Conservation (phyloP, 768 basidiomycete genomes). For the Suillus subalutaceus region DNA sequence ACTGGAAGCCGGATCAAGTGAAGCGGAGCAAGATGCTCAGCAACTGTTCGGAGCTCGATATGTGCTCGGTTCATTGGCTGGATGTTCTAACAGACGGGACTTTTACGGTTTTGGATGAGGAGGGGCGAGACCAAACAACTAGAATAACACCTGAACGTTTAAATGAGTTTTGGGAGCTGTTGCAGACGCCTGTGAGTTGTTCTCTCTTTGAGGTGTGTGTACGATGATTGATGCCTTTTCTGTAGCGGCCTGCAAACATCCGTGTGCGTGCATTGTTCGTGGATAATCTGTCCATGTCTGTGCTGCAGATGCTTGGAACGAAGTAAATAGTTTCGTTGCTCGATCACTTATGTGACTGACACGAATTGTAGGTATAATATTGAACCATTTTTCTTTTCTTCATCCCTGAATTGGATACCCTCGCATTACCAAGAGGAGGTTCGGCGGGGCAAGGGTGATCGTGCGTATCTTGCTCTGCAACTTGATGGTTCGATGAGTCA, state of each 20-base stretch:
- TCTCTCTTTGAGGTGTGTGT: background rate
- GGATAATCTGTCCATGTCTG: slow-evolving; percentile 35
- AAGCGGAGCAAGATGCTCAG: slow-evolving; percentile 28
- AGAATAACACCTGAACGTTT: slow-evolving; percentile 23
- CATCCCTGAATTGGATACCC: slow-evolving; percentile 45
- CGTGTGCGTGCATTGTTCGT: slow-evolving; percentile 40
- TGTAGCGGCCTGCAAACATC: slow-evolving; percentile 25
- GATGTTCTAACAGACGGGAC: slow-evolving; percentile 20
- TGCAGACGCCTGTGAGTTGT: slow-evolving; percentile 29
- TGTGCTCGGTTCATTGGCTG: slow-evolving; percentile 25
- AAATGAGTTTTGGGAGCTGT: slow-evolving; percentile 30
- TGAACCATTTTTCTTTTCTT: slow-evolving; percentile 49
- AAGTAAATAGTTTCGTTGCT: slow-evolving; percentile 25
- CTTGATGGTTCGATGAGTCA: slow-evolving; percentile 2
- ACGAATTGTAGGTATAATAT: slow-evolving; percentile 37
- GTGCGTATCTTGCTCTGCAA: slow-evolving; percentile 31
- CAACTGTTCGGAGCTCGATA: slow-evolving; percentile 18
- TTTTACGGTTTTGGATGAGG: slow-evolving; percentile 21
- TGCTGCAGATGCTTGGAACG: slow-evolving; percentile 40
- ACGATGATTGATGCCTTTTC: slow-evolving; percentile 3
- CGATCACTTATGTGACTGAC: slow-evolving; percentile 3
- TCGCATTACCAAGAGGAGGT: slow-evolving; percentile 44
- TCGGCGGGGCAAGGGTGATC: slow-evolving; percentile 33
- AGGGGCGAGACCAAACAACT: slow-evolving; percentile 8
- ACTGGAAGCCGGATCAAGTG: slow-evolving; percentile 49